Evolutionary conservation across 495 filamentous ascomycete genomes (phyloP), one percentile per base, ranked within the genome.

Genomic region (Daldinia childiae): DNA sequence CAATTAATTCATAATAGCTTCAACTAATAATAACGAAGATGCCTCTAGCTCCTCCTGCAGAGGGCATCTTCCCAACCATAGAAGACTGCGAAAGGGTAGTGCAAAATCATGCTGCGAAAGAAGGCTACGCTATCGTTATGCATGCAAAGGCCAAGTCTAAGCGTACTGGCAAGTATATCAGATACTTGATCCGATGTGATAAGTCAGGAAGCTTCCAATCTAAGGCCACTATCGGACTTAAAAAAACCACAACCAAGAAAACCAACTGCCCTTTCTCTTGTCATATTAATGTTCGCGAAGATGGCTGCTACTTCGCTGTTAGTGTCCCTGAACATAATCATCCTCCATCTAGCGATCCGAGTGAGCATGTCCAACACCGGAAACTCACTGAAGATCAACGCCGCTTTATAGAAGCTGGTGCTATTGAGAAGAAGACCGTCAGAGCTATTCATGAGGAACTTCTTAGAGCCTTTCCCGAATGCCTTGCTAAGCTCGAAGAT

Each of bases 231-330:
- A 69, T 77, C 27, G 70, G 73, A 12, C 39, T 74, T 34, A 75
- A 75, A 15, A 74, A 72, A 52, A 72, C 65, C n/a, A 66, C 70
- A 12, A 76, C 67, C 30, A 77, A 77, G 68, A 76, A 76, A 41
- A 77, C 75, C 17, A 75, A 77, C 60, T 77, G 75, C 34, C 75
- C 73, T 15, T 77, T 77, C 56, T 71, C 75, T 29, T 69, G 67
- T 39, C 67, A 70, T 64, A 66, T 64, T 21, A 77, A 71, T 45
- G 58, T 76, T 32, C 69, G 71, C 12, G 58, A 72, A 34, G 70
- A 77, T 9, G 75, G 75, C 15, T 73, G 71, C 55, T 71, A 73
- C 60, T 69, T 77, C 27, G 64, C 56, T 5, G 75, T 77, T 7
- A 62, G 60, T 45, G 61, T 71, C 11, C 70, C 73, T 4, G 68